phyloP scores from a whole-genome alignment of 768 basidiomycete genomes.

The Russula olivacea region DNA sequence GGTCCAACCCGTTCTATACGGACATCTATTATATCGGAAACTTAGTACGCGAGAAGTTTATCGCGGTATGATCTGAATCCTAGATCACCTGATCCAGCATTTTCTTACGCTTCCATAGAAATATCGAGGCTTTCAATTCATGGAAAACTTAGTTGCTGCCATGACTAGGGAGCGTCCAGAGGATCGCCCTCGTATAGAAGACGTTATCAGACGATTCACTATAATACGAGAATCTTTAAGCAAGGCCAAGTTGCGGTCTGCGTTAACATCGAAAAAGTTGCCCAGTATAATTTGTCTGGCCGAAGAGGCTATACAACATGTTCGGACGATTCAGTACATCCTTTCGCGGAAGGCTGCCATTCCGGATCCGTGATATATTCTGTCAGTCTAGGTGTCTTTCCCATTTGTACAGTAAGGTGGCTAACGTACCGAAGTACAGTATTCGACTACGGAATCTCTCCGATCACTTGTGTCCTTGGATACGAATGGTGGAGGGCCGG shows the following conservation, averaged over 20 bases:
- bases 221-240: neutral
- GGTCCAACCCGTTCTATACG: slow-evolving; percentile 33
- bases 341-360: slow-evolving; percentile 4
- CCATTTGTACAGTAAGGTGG: neutral
- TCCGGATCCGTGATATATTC: slow-evolving; percentile 1
- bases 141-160: slow-evolving; percentile 27
- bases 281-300: neutral
- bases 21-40: slow-evolving; percentile 37
- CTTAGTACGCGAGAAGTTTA: slow-evolving; percentile 29
- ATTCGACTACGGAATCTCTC: neutral
- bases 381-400: neutral
- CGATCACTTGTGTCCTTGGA: too few species aligned
- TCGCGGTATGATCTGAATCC: slow-evolving; percentile 25
- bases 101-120: slow-evolving; percentile 19
- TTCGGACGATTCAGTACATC: slow-evolving; percentile 7
- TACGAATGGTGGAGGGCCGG: neutral
- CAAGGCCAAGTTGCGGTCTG: slow-evolving; percentile 12
- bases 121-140: slow-evolving; percentile 26
- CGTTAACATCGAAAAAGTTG: slow-evolving; percentile 1
- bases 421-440: neutral
- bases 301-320: neutral
- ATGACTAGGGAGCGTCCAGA: slow-evolving; percentile 30
- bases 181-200: slow-evolving; percentile 28
- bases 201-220: slow-evolving; percentile 9
- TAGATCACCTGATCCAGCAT: neutral